Evolutionary conservation across 352 stramenopile genomes (phyloP).

Genomic region (Pythium biforme): DNA sequence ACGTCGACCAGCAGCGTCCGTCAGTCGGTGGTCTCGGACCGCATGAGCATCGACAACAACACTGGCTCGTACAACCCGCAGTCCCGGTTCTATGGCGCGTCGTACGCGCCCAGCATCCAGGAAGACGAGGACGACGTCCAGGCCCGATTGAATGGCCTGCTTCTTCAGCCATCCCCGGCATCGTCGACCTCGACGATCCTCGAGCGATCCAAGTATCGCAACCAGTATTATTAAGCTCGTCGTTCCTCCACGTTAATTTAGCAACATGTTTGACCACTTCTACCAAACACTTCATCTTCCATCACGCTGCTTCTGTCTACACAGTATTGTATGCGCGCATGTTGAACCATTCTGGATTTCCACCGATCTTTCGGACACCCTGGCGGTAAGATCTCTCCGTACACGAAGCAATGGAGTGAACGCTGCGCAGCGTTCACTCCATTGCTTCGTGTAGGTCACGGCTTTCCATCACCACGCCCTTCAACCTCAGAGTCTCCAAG

Average conservation of each 20-base stretch:
- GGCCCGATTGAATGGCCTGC: constrained; percentile 57
- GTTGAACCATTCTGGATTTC: no score
- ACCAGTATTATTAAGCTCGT: constrained; percentile 21
- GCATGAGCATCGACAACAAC: constrained; percentile 76
- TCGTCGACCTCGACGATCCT: constrained; percentile 59
- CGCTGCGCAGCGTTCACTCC: neutral
- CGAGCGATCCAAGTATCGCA: constrained; percentile 20
- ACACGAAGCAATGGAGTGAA: neutral
- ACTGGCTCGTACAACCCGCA: constrained; percentile 64
- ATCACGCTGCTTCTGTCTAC: neutral
- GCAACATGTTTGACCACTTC: constrained; percentile 3
- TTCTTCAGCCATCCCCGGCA: constrained; percentile 36
- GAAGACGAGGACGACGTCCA: constrained; percentile 66
- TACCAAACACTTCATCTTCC: neutral
- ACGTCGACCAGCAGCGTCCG: constrained; percentile 42
- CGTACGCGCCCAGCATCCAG: constrained; percentile 58
- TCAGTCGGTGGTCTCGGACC: constrained; percentile 48
- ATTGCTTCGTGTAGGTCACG: neutral
- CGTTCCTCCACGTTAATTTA: constrained; percentile 19
- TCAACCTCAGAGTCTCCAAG: no score
- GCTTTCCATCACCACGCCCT: no score
- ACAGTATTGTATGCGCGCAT: no score
- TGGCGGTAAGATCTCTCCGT: neutral
- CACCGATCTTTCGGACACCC: neutral
- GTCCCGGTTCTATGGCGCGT: constrained; percentile 40